Percentiles rank a stretch among this genome's conserved stretches.
Evolutionary conservation across 306 rosid genomes (phyloP).

Genomic region (Prunus padus): DNA sequence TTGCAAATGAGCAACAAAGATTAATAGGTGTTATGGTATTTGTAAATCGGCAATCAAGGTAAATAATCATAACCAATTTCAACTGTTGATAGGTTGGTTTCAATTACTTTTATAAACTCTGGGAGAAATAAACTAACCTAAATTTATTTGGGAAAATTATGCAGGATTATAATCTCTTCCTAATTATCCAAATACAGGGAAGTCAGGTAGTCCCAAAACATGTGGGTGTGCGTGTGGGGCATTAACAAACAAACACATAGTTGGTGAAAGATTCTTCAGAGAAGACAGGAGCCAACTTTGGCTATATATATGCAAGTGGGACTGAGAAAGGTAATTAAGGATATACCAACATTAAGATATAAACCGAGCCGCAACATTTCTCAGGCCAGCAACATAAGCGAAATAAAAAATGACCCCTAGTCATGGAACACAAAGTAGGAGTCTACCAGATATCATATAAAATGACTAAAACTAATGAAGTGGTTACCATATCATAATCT

Average conservation of each 20-base stretch:
- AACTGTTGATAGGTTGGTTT: no score
- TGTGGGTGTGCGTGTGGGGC: background rate
- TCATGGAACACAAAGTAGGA: background rate
- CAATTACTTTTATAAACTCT: no score
- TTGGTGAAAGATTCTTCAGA: background rate
- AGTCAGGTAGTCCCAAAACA: background rate
- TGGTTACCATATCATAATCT: constrained; percentile 6
- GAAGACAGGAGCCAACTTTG: background rate
- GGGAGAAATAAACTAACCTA: no score
- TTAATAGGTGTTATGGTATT: no score
- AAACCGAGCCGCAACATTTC: background rate
- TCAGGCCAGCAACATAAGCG: background rate
- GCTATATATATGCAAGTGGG: background rate
- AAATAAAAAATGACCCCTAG: background rate
- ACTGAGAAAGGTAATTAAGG: background rate
- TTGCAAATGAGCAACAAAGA: no score
- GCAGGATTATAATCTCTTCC: no score
- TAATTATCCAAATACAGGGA: no score
- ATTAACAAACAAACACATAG: background rate
- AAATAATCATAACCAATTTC: no score
- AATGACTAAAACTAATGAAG: background rate
- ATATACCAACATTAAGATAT: background rate
- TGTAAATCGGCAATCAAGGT: no score
- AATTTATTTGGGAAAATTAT: no score
- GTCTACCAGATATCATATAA: background rate